These are phyloP conservation scores for Rhizopus sp. DNA, from an alignment of 371 early-diverging fungal species.

Conservation along the genomic window DNA sequence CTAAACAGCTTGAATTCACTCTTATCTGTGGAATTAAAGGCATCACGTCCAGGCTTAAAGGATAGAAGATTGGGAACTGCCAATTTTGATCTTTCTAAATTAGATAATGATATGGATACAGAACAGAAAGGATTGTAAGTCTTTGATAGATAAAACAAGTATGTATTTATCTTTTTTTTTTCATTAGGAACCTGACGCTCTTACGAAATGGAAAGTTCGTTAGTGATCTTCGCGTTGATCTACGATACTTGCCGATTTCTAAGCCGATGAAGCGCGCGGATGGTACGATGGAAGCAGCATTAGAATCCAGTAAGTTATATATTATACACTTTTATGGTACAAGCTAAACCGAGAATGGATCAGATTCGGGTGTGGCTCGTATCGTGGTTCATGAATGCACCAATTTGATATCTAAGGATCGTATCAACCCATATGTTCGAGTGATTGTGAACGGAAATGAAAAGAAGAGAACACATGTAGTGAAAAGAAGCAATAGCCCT, in stretches of 20 bases:
- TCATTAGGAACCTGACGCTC: slow-evolving; percentile 33
- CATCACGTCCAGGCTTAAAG: slow-evolving; percentile 28
- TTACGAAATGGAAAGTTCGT: slow-evolving; percentile 54
- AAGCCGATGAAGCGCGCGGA: slow-evolving; percentile 48
- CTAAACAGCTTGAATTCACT: slow-evolving; percentile 58
- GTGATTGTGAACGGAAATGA: slow-evolving; percentile 50
- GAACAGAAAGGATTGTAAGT: slow-evolving; percentile 47
- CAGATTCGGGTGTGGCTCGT: slow-evolving; percentile 57
- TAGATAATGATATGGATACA: slow-evolving; percentile 53
- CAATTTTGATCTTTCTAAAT: slow-evolving; percentile 51
- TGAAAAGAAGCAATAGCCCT: slow-evolving; percentile 50
- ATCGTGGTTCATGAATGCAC: slow-evolving; percentile 54
- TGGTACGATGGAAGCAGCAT: slow-evolving; percentile 49
- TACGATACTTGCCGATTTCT: slow-evolving; percentile 64
- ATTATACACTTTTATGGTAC: background rate
- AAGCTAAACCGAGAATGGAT: background rate
- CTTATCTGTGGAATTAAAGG: slow-evolving; percentile 47
- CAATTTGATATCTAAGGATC: slow-evolving; percentile 27
- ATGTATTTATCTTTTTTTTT: background rate
- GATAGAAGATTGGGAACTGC: slow-evolving; percentile 50
- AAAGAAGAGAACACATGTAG: slow-evolving; percentile 38
- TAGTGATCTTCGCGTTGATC: slow-evolving; percentile 58
- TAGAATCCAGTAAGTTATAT: slow-evolving; percentile 57
- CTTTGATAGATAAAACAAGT: background rate
- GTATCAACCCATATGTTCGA: slow-evolving; percentile 45